Base-by-base conservation (phyloP, 2,329 filamentous ascomycete species). In the Aspergillus cejpii region DNA sequence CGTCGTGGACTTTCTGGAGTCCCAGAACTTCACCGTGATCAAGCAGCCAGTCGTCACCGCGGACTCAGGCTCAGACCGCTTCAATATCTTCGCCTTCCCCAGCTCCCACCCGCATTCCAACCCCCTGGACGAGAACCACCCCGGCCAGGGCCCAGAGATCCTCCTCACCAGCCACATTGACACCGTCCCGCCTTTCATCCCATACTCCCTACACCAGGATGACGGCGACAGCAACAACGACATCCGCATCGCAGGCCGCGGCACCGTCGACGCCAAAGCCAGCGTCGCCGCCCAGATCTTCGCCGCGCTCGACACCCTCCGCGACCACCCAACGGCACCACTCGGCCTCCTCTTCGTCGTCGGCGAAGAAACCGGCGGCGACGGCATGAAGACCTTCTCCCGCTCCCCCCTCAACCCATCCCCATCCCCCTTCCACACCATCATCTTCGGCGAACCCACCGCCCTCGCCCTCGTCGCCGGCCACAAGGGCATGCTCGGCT, bases 371-470 rank as follows among this genome's bases (percentile, higher is more conserved):
- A 77, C 75, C 2, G 74, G 73, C 3, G 91, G 91, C 7, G 83
- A 85, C 50, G 91, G 91, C 6, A 97, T 97, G 91, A 66, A 65
- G 40, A 58, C 64, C 39, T 73, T 72, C 56, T 72, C 70, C 10
- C 43, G 63, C 6, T 73, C 73, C 54, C 29, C 65, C 65, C 74
- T 81, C 57, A 69, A 41, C 50, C 42, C 61, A 7, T 75, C 26
- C 55, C 65, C 33, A 59, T 71, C 46, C 12, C 55, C 53, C 14
- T 83, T 80, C 72, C 76, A 83, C 26, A 80, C 87, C 3, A 82
- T 87, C 57, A 85, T 92, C 58, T 97, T 96, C 60, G 91, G 92
- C 31, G 92, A 98, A 64, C 91, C 91, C 0, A 98, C 92, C 0
- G 88, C 94, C 59, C 79, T 83, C 54, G 87, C 85, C 65, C 82